phyloP scores from a whole-genome alignment of 2,329 filamentous ascomycete genomes.

The Teratosphaeria pseudoeucalypti region DNA sequence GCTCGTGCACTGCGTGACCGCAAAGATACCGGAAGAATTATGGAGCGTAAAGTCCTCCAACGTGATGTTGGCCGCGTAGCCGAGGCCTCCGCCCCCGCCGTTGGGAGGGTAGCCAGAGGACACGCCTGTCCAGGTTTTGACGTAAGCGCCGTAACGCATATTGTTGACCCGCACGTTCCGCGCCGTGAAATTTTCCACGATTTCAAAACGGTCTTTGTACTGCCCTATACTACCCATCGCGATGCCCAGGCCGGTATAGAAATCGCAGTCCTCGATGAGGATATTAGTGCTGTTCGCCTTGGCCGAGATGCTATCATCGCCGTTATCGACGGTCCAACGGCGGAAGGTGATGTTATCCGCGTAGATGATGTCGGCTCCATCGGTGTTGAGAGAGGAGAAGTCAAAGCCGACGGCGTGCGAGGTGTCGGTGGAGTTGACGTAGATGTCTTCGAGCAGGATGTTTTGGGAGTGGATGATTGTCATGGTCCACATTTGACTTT shows the following conservation, averaged over 20 bases:
- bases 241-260: constrained; percentile 17
- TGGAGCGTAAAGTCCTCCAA: constrained; percentile 24
- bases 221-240: constrained; percentile 50
- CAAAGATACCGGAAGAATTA: constrained; percentile 12
- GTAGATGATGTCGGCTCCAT: background rate
- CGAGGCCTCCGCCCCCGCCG: constrained; percentile 47
- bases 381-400: background rate
- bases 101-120: constrained; percentile 42
- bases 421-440: background rate
- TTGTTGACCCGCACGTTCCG: constrained; percentile 31
- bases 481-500: background rate
- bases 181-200: constrained; percentile 40
- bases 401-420: background rate
- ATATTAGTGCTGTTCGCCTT: background rate
- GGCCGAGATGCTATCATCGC: background rate
- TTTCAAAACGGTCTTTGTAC: constrained; percentile 39
- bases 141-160: constrained; percentile 10
- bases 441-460: background rate
- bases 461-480: background rate
- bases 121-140: constrained; percentile 51
- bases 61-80: constrained; percentile 30
- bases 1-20: constrained; percentile 21
- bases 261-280: background rate
- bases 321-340: background rate
- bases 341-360: background rate